Evolutionary conservation across 257 asterid species (phyloP).

Genomic region (Solanum pinnatisectum): DNA sequence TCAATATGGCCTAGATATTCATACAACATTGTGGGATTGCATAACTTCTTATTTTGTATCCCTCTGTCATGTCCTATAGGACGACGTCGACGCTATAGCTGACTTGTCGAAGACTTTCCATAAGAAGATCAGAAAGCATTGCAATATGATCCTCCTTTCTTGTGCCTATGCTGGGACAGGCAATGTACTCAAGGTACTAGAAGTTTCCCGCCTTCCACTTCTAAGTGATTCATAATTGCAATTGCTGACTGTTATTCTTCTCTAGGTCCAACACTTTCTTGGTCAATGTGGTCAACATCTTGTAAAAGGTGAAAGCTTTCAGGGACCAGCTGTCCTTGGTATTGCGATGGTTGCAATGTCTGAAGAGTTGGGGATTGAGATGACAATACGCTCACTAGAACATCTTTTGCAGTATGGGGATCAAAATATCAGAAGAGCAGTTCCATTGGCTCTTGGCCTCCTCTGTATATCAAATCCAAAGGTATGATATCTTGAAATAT

Average conservation of each 20-base stretch:
- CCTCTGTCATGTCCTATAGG: constrained; percentile 36
- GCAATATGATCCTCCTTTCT: constrained; percentile 77
- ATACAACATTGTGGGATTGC: neutral
- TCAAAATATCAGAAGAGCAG: constrained; percentile 80
- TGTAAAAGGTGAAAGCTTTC: constrained; percentile 76
- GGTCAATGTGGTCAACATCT: constrained; percentile 91
- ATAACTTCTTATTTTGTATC: neutral
- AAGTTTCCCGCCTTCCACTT: neutral
- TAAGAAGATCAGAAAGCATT: constrained; percentile 71
- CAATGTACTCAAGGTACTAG: constrained; percentile 73
- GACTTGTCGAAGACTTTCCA: constrained; percentile 81
- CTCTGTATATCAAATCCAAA: constrained; percentile 96
- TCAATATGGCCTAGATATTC: neutral
- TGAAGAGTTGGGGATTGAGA: constrained; percentile 87
- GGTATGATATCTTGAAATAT: constrained; percentile 20
- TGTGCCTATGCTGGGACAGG: constrained; percentile 99
- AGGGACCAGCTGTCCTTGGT: constrained; percentile 97
- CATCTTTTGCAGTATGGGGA: constrained; percentile 95
- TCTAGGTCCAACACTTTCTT: constrained; percentile 86
- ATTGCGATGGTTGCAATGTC: constrained; percentile 99
- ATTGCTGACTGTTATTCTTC: constrained; percentile 11
- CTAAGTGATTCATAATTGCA: neutral
- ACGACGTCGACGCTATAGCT: constrained; percentile 72
- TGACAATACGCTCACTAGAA: constrained; percentile 97
- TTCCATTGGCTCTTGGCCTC: constrained; percentile 90